These are phyloP conservation scores for Linum trigynum DNA, from an alignment of 345 rosid species.

Conservation along the genomic window DNA sequence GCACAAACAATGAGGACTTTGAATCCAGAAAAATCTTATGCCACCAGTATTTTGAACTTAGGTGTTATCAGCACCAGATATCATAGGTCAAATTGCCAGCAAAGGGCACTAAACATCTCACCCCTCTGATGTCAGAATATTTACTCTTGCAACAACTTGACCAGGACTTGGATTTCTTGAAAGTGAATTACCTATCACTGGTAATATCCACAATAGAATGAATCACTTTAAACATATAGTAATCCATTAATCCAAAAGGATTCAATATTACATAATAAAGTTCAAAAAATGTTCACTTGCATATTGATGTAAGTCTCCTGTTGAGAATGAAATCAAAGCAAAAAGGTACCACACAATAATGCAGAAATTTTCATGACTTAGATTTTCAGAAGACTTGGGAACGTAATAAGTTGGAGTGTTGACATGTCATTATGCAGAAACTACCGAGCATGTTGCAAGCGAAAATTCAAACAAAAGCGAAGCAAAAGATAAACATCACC, in stretches of 20 bases:
- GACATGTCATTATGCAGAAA: too few species aligned
- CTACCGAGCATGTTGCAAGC: too few species aligned
- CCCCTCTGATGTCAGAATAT: conserved; percentile 89
- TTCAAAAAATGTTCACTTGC: not conserved
- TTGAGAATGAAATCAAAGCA: too few species aligned
- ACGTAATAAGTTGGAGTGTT: too few species aligned
- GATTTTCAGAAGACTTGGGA: too few species aligned
- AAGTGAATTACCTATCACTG: conserved; percentile 89
- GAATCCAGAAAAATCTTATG: not conserved
- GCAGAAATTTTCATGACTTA: not conserved
- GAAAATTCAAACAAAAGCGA: too few species aligned
- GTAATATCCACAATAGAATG: conserved; percentile 4
- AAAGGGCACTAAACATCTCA: conserved; percentile 33
- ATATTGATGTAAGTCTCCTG: not conserved
- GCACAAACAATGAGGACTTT: conserved; percentile 10
- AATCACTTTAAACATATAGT: conserved; percentile 9
- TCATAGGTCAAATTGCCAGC: conserved; percentile 22
- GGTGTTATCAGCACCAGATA: conserved; percentile 8
- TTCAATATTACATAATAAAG: not conserved
- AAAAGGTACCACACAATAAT: not conserved
- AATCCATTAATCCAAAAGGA: not conserved
- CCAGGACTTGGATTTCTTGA: conserved; percentile 74
- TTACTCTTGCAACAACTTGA: conserved; percentile 83
- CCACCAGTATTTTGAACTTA: not conserved
- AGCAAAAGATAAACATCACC: not conserved